Conservation (phyloP, 2,329 filamentous ascomycete genomes). For the Talaromyces sp. region DNA sequence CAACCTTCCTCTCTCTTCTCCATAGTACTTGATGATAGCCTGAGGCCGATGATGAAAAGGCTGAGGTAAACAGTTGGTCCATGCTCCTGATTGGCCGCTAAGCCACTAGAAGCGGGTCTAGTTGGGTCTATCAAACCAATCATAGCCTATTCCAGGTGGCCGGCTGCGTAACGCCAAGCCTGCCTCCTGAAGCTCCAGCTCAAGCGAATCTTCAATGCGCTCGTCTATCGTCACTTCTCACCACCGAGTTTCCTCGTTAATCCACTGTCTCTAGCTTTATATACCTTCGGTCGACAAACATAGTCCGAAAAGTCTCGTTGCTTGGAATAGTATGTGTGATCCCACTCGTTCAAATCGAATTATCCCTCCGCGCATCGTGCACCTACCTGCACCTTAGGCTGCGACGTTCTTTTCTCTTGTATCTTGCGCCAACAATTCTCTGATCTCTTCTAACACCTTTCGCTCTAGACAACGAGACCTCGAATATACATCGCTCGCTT, state of each 20-base stretch:
- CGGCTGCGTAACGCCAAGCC: slow-evolving; percentile 13
- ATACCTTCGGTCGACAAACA: not conserved
- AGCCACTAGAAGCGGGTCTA: not conserved
- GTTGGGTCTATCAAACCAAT: not conserved
- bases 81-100: not conserved
- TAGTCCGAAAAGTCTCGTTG: fast-evolving
- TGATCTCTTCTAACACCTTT: not conserved
- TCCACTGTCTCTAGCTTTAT: not conserved
- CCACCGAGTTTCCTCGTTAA: not conserved
- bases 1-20: not conserved
- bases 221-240: not conserved
- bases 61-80: not conserved
- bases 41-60: slow-evolving; percentile 1
- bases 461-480: not conserved
- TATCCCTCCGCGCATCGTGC: not conserved
- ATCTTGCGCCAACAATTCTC: not conserved
- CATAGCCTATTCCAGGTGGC: not conserved
- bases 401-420: slow-evolving; percentile 2
- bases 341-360: not conserved
- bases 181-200: slow-evolving; percentile 14
- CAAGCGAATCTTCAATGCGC: not conserved
- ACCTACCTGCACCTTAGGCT: not conserved
- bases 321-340: not conserved
- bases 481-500: not conserved
- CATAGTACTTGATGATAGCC: not conserved